These are phyloP conservation scores for Colletotrichum simmondsii DNA, from an alignment of 2,329 filamentous ascomycete genomes.

Conservation along the genomic window DNA sequence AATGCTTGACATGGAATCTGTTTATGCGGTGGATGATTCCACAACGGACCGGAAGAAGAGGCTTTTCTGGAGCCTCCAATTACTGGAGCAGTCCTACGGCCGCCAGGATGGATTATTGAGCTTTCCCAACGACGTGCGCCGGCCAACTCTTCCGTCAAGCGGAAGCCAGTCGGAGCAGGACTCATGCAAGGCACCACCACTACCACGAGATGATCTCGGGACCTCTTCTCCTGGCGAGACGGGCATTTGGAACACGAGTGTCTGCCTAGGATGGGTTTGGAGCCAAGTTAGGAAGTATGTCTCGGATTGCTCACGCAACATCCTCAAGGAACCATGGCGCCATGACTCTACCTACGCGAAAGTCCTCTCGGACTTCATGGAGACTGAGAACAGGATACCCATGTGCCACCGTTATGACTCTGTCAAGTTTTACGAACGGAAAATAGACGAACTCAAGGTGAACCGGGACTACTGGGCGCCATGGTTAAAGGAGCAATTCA, in stretches of 20 bases:
- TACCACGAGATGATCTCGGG: constrained; percentile 57
- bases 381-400: constrained; percentile 59
- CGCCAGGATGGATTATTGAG: constrained; percentile 56
- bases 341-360: constrained; percentile 63
- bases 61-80: constrained; percentile 62
- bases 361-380: constrained; percentile 61
- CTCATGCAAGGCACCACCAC: constrained; percentile 48
- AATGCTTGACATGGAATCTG: constrained; percentile 55
- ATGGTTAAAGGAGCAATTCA: constrained; percentile 64
- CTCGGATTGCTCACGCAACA: constrained; percentile 57
- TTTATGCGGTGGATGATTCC: constrained; percentile 48
- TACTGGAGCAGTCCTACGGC: constrained; percentile 61
- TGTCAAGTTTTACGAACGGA: constrained; percentile 62
- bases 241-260: constrained; percentile 61
- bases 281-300: constrained; percentile 58
- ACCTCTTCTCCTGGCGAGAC: constrained; percentile 51
- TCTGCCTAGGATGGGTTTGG: constrained; percentile 64
- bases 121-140: constrained; percentile 52
- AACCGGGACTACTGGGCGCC: constrained; percentile 62
- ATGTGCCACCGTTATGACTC: constrained; percentile 64
- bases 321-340: constrained; percentile 61
- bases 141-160: constrained; percentile 44
- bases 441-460: constrained; percentile 54
- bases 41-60: constrained; percentile 57
- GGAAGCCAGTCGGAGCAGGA: constrained; percentile 41